Evolutionary conservation across 2,329 filamentous ascomycete genomes (phyloP), one percentile per base, ranked within the genome.

Genomic region (Aspergillus puulaauensis): DNA sequence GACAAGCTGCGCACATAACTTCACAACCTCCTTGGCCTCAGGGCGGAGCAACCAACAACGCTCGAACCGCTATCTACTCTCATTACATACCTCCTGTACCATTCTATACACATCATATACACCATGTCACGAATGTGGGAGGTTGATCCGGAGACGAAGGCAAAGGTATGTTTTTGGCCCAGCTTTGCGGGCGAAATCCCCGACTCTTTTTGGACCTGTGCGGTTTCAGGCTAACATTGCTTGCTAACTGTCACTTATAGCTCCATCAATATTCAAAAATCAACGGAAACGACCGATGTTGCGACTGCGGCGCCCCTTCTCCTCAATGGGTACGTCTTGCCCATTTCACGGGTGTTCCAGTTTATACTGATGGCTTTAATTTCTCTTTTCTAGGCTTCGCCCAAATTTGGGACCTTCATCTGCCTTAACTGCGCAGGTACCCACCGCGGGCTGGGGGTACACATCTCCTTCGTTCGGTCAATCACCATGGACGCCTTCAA

Each of bases 401-500:
- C 95, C 64, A 99, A 99, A 78, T 96, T 99, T 73, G 93, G 93
- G 72, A 91, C 96, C 75, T 99, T 99, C 81, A 97, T 99, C 83
- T 99, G 95, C 78, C 87, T 99, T 52, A 91, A 89, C 63, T 99
- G 95, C 80, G 93, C 93, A 35, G 95, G 95, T 67, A 90, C 95
- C 53, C 95, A 99, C 79, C 90, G 95, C 62, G 92, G 92, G 3
- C 86, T 99, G 31, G 95, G 95, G 61, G 95, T 99, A 37, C 95
- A 99, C 81, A 96, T 99, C 75, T 96, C 92, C 73, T 99, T 99
- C 79, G 93, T 99, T 63, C 90, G 95, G 59, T 95, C 90, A 70
- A 95, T 98, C 71, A 96, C 91, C 61, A 99, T 99, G 95, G 95
- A 99, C 79, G 92, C 92, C 57, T 98, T 99, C 82, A 99, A 99